Evolutionary conservation across 805 yeast species (phyloP), one percentile per base, ranked within the genome.

Genomic region (Yamadazyma phyllophila): DNA sequence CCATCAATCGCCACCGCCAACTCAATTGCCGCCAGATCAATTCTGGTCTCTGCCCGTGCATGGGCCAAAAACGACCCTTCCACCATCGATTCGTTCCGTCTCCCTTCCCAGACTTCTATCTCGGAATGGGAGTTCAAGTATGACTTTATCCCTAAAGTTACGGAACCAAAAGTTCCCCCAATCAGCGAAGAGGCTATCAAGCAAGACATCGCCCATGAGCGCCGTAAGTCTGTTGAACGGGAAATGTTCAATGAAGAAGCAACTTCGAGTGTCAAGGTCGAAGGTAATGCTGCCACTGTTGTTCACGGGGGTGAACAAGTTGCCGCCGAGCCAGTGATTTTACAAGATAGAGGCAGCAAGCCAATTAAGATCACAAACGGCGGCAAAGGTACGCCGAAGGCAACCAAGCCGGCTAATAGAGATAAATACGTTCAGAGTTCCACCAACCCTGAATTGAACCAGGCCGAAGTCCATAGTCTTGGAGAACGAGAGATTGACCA

Each of bases 51-150:
- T 9, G 4, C 14, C 7, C 17, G 42, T n/a, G 14, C 24, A 3
- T 46, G 47, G 14, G 80, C 81, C 30, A 81, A 81, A 56, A 81
- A 81, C 41, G 85, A 81, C 53, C 44, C 63, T 4, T 80, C 85
- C 7, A 75, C 80, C 33, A 81, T 81, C 50, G 87, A 82, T 58
- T 76, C 74, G 36, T 80, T 66, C 63, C 76, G 69, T 53, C 64
- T 78, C 35, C 82, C 83, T 12, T 60, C 75, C 37, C 70, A 68
- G 55, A 61, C 75, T 29, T 66, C 74, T 41, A 60, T 77, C 58
- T 60, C 70, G 55, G 70, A 77, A 58, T 69, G 82, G 80, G 71
- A 77, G 63, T 72, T 69, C 62, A 69, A 67, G 52, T 72, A 72
- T 52, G 77, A 72, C 54, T 72, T 67, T 52, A 62, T 71, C 39